Percentiles rank a stretch among this genome's conserved stretches.
phyloP scores from a whole-genome alignment of 495 filamentous ascomycete species.

The Collariella sp. region DNA sequence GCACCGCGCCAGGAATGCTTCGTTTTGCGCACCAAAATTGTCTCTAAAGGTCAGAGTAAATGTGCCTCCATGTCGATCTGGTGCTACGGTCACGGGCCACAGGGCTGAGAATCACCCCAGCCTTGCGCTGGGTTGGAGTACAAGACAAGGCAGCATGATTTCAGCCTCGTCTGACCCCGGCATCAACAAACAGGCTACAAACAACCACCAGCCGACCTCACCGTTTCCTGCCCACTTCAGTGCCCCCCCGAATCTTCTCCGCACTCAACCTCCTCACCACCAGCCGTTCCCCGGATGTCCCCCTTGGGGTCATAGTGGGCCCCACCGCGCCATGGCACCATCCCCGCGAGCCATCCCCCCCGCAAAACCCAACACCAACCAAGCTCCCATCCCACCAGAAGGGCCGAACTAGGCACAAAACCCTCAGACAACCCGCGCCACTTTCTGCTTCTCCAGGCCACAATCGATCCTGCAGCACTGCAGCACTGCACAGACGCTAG shows the following conservation, averaged over 20 bases:
- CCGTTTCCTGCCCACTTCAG: too few relatives aligned
- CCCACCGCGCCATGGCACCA: not conserved
- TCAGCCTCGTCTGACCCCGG: too few relatives aligned
- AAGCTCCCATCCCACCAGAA: not conserved
- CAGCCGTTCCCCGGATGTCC: not conserved
- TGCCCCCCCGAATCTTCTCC: not conserved
- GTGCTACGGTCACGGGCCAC: too few relatives aligned
- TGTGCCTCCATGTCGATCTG: not conserved
- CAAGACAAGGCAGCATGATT: too few relatives aligned
- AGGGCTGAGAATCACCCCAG: too few relatives aligned
- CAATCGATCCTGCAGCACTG: not conserved
- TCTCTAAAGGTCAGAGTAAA: too few relatives aligned
- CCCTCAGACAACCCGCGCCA: not conserved
- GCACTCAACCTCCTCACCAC: not conserved
- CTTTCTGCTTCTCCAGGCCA: not conserved
- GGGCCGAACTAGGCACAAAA: constrained; percentile 8
- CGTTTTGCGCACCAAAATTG: not conserved
- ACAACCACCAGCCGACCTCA: too few relatives aligned
- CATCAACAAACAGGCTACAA: too few relatives aligned
- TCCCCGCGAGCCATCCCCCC: not conserved
- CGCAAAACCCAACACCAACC: not conserved
- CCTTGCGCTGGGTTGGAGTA: too few relatives aligned
- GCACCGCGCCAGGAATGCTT: not conserved
- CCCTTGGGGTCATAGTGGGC: constrained; percentile 1
- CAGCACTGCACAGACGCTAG: not conserved